phyloP scores from a whole-genome alignment of 31 red algal genomes.

The Porphyra umbilicalis region DNA sequence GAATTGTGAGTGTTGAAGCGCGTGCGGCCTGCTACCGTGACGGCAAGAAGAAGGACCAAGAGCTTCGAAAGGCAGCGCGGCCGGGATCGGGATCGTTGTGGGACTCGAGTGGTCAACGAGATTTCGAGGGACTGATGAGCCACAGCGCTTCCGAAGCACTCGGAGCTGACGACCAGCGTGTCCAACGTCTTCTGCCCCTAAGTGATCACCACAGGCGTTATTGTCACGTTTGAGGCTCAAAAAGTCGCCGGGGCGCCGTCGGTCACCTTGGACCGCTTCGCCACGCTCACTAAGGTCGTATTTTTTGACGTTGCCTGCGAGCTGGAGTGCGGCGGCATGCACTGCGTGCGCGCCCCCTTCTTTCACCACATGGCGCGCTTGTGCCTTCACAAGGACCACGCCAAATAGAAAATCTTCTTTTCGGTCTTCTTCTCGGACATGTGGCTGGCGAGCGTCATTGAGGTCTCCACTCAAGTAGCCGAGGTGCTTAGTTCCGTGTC shows the following conservation, averaged over 20 bases:
- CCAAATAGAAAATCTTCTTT: neutral
- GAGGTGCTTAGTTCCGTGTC: neutral
- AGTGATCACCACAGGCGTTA: neutral
- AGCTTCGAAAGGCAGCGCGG: too few species aligned
- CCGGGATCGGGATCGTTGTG: too few species aligned
- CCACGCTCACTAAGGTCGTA: neutral
- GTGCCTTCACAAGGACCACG: neutral
- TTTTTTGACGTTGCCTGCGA: neutral
- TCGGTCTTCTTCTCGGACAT: neutral
- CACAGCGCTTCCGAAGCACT: neutral
- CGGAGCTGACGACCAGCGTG: neutral
- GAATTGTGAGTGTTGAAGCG: neutral
- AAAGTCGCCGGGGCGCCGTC: too few species aligned
- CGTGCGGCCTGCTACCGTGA: neutral
- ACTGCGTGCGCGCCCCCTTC: neutral
- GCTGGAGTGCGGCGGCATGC: neutral
- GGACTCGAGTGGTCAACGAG: neutral
- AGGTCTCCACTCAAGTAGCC: neutral
- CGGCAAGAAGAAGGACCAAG: too few species aligned
- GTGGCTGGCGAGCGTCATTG: neutral
- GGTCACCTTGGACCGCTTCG: neutral
- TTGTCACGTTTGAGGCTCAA: neutral
- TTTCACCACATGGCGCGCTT: neutral
- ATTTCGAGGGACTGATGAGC: neutral
- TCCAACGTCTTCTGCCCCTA: neutral